These are phyloP conservation scores for Ustilago cynodontis DNA, from an alignment of 1,284 basidiomycete genomes.

Conservation along the genomic window DNA sequence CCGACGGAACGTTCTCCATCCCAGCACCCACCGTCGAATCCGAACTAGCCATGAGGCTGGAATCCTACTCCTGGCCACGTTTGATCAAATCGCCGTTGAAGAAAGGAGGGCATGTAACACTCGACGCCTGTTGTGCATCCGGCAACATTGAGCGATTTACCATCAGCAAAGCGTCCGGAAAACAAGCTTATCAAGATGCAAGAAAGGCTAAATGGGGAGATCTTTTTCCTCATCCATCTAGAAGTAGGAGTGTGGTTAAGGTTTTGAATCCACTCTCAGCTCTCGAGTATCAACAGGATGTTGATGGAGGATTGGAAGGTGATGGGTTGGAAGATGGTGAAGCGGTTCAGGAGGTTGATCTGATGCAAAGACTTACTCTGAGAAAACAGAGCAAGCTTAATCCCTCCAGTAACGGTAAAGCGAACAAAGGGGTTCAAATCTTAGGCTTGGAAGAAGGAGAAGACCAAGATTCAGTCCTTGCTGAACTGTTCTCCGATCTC, in stretches of 20 bases:
- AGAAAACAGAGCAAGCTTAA: constrained; percentile 26
- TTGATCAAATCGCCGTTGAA: constrained; percentile 91
- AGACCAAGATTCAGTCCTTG: constrained; percentile 33
- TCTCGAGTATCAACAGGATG: constrained; percentile 13
- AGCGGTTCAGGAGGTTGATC: constrained; percentile 2
- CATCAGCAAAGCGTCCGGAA: constrained; percentile 90
- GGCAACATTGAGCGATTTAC: constrained; percentile 91
- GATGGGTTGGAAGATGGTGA: too few species aligned
- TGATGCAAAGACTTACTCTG: constrained; percentile 20
- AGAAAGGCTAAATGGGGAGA: constrained; percentile 94
- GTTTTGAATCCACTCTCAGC: constrained; percentile 39
- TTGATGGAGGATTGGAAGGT: background rate
- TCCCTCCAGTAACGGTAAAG: background rate
- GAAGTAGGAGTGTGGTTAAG: constrained; percentile 24
- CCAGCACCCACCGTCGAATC: constrained; percentile 8
- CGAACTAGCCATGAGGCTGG: constrained; percentile 54
- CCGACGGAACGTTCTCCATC: constrained; percentile 8
- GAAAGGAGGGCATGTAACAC: constrained; percentile 89
- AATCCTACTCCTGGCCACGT: constrained; percentile 79
- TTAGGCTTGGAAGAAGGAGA: constrained; percentile 12
- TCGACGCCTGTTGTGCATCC: constrained; percentile 87
- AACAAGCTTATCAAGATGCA: constrained; percentile 93
- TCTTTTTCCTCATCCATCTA: constrained; percentile 81
- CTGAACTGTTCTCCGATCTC: constrained; percentile 30
- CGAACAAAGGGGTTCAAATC: constrained; percentile 3